Evolutionary conservation across 805 yeast genomes (phyloP), one percentile per base, ranked within the genome.

Genomic region (Myxozyma melibiosi): DNA sequence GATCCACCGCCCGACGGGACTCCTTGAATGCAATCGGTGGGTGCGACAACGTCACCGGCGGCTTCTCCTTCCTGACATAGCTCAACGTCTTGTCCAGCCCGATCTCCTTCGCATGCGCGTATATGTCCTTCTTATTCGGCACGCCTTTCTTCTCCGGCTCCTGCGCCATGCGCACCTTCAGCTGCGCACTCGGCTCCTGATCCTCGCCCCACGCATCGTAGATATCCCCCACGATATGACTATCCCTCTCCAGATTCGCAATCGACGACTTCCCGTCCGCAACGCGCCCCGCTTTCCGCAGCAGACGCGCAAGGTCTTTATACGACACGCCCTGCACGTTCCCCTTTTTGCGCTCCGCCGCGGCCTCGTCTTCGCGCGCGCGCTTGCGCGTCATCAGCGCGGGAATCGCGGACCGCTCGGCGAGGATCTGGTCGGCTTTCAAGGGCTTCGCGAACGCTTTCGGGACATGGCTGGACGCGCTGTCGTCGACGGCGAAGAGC

Each of bases 161-260:
- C 16, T 49, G 13, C 18, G 35, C 27, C 35, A 45, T 33, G 35
- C 46, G 18, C 13, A 47, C 39, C 5, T 27, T 30, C 22, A 38
- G 28, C 40, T 24, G 38, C 18, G 31, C 16, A 16, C 20, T 16
- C 24, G 65, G 63, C 9, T 63, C 58, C 8, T 64, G 76, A 2
- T 78, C 84, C 96, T 65, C 78, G 3, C 78, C 83, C 97, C 98
- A 92, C 45, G 87, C 76, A 71, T 92, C 97, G 57, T 78, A 76
- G 1, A 74, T 74, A 11, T 74, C 74, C 1, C 79, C 74, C 22
- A 75, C 77, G 1, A 82, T 71, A 5, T 88, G 67, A 14, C 96
- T 96, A 50, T 87, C 88, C 38, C 79, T 74, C 52, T 80, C 89
- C 6, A 84, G 68, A 40, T 78, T 69, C n/a, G 84, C 82, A 63